Conservation (phyloP, 768 basidiomycete genomes). For the Gloeopeniophorella convolvens region DNA sequence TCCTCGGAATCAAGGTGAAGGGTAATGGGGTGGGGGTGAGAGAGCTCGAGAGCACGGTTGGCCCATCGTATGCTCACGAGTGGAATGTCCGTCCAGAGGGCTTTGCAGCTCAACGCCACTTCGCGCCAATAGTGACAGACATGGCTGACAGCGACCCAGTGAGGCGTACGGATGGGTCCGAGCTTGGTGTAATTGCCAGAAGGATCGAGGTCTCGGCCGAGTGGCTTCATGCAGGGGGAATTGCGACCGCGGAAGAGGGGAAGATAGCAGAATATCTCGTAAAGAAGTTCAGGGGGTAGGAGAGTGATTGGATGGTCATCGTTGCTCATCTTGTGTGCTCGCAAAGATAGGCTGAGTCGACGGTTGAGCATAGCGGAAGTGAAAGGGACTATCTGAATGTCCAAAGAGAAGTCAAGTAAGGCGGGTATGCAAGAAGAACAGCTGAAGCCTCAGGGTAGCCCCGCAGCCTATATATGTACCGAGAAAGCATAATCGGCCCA, state of each 20-base stretch:
- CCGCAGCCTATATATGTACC: too few species aligned
- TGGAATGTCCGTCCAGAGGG: slow-evolving; percentile 12
- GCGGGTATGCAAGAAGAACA: too few species aligned
- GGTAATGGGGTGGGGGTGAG: slow-evolving; percentile 6
- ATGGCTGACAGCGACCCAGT: slow-evolving; percentile 18
- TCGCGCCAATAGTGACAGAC: slow-evolving; percentile 17
- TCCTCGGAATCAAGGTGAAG: slow-evolving; percentile 12
- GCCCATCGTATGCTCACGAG: slow-evolving; percentile 12
- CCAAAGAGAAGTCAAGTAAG: too few species aligned
- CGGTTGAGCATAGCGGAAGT: too few species aligned
- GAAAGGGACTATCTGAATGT: too few species aligned
- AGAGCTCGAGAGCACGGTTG: slow-evolving; percentile 9
- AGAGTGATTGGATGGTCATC: slow-evolving; percentile 1
- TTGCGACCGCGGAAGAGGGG: slow-evolving; percentile 7
- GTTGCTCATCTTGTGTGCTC: neutral
- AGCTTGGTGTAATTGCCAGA: slow-evolving; percentile 1
- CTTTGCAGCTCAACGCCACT: slow-evolving; percentile 10
- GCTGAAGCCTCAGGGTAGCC: too few species aligned
- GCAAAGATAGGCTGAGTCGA: too few species aligned
- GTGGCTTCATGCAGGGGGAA: slow-evolving; percentile 9
- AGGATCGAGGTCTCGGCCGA: slow-evolving; percentile 10
- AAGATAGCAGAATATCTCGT: slow-evolving; percentile 14
- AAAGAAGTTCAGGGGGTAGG: slow-evolving; percentile 11
- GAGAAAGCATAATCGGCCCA: too few species aligned
- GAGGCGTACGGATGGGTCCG: slow-evolving; percentile 15